Percentiles rank a stretch among this genome's conserved stretches.
phyloP scores from a whole-genome alignment of 2,329 filamentous ascomycete genomes.

The Paraphaeosphaeria sporulosa region DNA sequence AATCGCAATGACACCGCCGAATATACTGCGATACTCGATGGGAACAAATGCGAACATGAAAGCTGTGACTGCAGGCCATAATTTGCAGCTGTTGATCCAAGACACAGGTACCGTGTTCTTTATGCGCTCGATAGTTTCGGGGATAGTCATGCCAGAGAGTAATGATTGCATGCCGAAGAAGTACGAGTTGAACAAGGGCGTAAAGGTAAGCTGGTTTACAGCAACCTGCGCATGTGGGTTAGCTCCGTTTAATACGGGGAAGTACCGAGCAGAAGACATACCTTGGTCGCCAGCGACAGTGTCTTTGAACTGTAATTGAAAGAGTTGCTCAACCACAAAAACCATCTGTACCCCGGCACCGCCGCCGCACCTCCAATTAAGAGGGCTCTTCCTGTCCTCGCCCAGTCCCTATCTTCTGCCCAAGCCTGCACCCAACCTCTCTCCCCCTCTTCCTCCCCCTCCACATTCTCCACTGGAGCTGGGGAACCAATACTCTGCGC shows the following conservation, averaged over 20 bases:
- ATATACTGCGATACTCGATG: slow-evolving; percentile 80
- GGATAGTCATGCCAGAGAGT: slow-evolving; percentile 65
- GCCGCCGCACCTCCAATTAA: slow-evolving; percentile 75
- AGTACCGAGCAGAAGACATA: slow-evolving; percentile 13
- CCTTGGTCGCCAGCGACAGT: slow-evolving; percentile 75
- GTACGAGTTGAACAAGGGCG: slow-evolving; percentile 67
- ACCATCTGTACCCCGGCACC: slow-evolving; percentile 87
- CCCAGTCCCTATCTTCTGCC: slow-evolving; percentile 55
- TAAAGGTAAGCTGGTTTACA: slow-evolving; percentile 82
- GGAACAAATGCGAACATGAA: slow-evolving; percentile 87
- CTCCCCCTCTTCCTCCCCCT: slow-evolving; percentile 28
- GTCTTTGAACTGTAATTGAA: slow-evolving; percentile 84
- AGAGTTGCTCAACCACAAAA: slow-evolving; percentile 75
- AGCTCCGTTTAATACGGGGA: background rate
- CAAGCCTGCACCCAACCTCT: slow-evolving; percentile 48
- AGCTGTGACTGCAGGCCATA: slow-evolving; percentile 88
- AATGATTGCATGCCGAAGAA: slow-evolving; percentile 61
- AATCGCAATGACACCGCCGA: slow-evolving; percentile 78
- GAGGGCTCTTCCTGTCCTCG: slow-evolving; percentile 73
- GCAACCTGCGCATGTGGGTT: slow-evolving; percentile 57
- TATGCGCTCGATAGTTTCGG: slow-evolving; percentile 74
- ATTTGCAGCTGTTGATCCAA: slow-evolving; percentile 79
- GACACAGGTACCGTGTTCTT: slow-evolving; percentile 78
- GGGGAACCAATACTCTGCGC: slow-evolving; percentile 70
- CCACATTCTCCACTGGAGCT: background rate